Base-by-base conservation (phyloP, 306 rosid genomes). In the Clitoria ternatea region DNA sequence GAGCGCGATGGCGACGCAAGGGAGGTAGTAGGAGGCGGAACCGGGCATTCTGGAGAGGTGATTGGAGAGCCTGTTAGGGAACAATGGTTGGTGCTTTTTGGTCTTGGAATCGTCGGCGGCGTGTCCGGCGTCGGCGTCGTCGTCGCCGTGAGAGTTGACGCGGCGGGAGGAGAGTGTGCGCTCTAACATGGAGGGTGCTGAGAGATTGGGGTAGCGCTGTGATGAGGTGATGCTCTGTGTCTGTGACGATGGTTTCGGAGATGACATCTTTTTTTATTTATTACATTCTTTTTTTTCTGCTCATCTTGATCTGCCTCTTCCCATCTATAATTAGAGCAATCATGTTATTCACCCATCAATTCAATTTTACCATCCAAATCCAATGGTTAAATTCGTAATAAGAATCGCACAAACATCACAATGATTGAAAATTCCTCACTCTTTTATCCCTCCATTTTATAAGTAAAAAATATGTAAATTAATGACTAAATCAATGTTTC, bases 101-200 rank as follows among this genome's bases (percentile, higher is more conserved):
- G 86, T 86, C 81, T 90, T 90, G 35, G 92, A 86, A 18, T 84
- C 92, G 35, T 77, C 81, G 30, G 50, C 66, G 1, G 7, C 66
- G 43, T 1, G 75, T 30, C n/a, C 67, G 7, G n/a, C 75, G 12
- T 56, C 89, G 14, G 26, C 60, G 19, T 79, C 66, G 32, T 27
- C 77, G 73, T 76, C 83, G 22, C 47, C 47, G 70, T 80, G 87
- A 8, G 80, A 44, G 29, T 76, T 73, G 65, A 32, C 75, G 35
- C 99, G 96, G 23, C 99, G 99, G 2, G 89, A 65, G 54, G 97
- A 87, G 80, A 91, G 89, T 50, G 74, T 81, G 9, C 92, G 85
- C 15, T 86, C 96, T 32, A 86, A 79, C 88, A 85, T 83, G n/a
- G 73, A 71, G 36, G 39, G 52, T 5, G 84, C 40, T 0, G 69